Evolutionary conservation across 1,284 basidiomycete genomes (phyloP).

Genomic region (Pascua sp.): DNA sequence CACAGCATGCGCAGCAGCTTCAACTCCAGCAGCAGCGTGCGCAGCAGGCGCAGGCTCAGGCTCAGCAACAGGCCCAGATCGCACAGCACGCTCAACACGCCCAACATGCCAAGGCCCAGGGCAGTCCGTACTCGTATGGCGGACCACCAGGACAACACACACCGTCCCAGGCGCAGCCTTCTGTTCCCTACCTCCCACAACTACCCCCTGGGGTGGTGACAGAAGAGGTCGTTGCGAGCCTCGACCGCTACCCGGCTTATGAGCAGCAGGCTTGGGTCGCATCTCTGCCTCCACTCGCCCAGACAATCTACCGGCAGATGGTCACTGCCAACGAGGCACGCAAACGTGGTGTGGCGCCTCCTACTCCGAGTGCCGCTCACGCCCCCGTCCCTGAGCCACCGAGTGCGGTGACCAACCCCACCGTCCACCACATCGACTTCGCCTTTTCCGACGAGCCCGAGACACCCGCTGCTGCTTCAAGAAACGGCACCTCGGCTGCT

Average conservation of each 20-base stretch:
- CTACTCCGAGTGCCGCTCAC: neutral
- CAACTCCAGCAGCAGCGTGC: neutral
- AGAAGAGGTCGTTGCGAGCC: conserved; percentile 41
- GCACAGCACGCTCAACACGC: neutral
- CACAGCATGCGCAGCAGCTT: neutral
- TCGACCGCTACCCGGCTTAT: conserved; percentile 37
- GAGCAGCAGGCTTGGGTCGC: conserved; percentile 42
- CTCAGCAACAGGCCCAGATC: conserved; percentile 2
- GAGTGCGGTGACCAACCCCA: neutral
- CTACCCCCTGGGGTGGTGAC: conserved; percentile 42
- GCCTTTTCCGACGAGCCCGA: conserved; percentile 1
- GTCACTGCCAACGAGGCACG: conserved; percentile 30
- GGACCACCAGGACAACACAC: neutral
- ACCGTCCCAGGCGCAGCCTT: conserved; percentile 8
- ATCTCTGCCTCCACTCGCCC: conserved; percentile 30
- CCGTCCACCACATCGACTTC: conserved; percentile 16
- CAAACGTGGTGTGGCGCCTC: conserved; percentile 21
- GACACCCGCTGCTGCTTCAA: no score
- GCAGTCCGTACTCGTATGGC: neutral
- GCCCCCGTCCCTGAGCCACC: neutral
- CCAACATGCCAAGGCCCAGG: neutral
- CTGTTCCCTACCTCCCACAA: conserved; percentile 29
- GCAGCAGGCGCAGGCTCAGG: neutral
- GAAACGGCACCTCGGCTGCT: no score
- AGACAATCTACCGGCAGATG: conserved; percentile 36